Base-by-base conservation (phyloP, 2,329 filamentous ascomycete species). In the Curvularia eragrostidis region DNA sequence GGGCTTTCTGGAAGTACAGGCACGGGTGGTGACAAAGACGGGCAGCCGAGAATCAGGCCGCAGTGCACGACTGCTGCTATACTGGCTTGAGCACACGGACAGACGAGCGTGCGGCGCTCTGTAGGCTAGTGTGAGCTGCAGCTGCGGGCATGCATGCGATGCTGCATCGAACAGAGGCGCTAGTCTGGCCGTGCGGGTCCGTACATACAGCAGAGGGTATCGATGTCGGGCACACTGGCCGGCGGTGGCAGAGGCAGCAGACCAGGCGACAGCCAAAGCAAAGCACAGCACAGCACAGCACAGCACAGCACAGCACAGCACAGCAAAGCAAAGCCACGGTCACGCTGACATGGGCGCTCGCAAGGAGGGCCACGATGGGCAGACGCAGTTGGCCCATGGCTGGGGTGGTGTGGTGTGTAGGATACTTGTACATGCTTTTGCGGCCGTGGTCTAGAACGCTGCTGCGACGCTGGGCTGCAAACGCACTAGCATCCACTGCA, bases 401-500 rank as follows among this genome's bases (percentile, higher is more conserved):
- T 30, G 28, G 5, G 7, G 30, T 34, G 32, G 15, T n/a, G 15
- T 36, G 32, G 5, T n/a, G 32, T 32, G 30, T 32, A 13, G n/a
- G n/a, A n/a, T n/a, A n/a, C n/a, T n/a, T 3, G 10, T n/a, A n/a
- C 43, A 54, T 38, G 39, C 19, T 23, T 23, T 30, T 43, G 54
- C 24, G 49, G 49, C 47, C 49, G 34, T 38, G 54, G 54, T 48
- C 54, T 57, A 57, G 54, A 57, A 51, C 32, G 42, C 49, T 54
- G 26, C 36, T 48, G 43, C 36, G 43, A 54, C 54, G 48, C 54
- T 52, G 44, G 52, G 34, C n/a, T 44, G 26, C 44, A 48, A 43
- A 32, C 30, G 42, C 53, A 46, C 54, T 53, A 57, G 49, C 18
- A 44, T 48, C 49, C 48, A 57, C 54, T 42, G 54, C 54, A 56